Conservation (phyloP, 805 yeast genomes). For the Blastobotrys mokoenaii region DNA sequence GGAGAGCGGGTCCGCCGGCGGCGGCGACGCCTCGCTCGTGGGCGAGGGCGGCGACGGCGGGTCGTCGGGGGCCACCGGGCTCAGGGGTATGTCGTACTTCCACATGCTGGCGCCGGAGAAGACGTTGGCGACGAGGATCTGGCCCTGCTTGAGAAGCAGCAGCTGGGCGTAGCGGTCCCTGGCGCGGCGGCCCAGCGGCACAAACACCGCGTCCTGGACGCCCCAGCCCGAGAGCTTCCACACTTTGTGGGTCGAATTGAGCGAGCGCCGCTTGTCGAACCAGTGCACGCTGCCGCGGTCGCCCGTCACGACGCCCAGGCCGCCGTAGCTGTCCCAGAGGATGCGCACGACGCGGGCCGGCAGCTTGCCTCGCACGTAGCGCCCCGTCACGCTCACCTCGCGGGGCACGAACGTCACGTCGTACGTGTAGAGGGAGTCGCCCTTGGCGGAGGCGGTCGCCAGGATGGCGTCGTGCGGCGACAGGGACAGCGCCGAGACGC, state of each 20-base stretch:
- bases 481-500: slow-evolving; percentile 49
- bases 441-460: slow-evolving; percentile 46
- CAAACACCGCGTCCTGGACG: slow-evolving; percentile 9
- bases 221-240: slow-evolving; percentile 22
- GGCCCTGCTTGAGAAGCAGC: slow-evolving; percentile 8
- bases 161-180: slow-evolving; percentile 1
- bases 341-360: slow-evolving; percentile 44
- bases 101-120: slow-evolving; percentile 20
- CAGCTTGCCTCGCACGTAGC: slow-evolving; percentile 55
- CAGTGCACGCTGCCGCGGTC: slow-evolving; percentile 56
- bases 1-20: slow-evolving; percentile 16
- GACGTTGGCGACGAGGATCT: slow-evolving; percentile 12
- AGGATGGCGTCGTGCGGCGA: slow-evolving; percentile 54
- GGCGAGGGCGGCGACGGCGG: not conserved
- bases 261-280: slow-evolving; percentile 32
- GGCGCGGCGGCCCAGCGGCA: not conserved
- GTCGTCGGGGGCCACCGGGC: slow-evolving; percentile 16
- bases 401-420: slow-evolving; percentile 45
- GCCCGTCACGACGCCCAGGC: slow-evolving; percentile 44
- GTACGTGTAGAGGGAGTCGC: slow-evolving; percentile 59
- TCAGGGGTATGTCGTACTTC: slow-evolving; percentile 36
- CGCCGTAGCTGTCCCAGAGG: slow-evolving; percentile 44
- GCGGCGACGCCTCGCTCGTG: not conserved
- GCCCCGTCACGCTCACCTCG: slow-evolving; percentile 47
- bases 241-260: slow-evolving; percentile 12